Base-by-base conservation (phyloP, 805 yeast species). In the Starmerella stigmatis region DNA sequence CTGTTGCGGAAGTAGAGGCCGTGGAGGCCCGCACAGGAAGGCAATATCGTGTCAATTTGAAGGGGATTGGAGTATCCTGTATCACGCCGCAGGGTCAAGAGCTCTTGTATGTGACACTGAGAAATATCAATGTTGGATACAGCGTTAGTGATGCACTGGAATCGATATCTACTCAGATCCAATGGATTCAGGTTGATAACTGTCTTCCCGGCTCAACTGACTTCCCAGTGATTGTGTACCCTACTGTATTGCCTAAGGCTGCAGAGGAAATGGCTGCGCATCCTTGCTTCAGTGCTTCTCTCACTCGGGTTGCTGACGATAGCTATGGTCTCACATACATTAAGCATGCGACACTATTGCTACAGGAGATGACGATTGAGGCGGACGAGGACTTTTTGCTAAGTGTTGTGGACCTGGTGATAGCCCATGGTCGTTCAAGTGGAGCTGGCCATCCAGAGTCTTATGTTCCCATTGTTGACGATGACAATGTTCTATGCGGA, bases 181-280 rank as follows among this genome's bases (percentile, higher is more conserved):
- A 89, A 59, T 94, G 98, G 98, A 67, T 92, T 26, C 99, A 92
- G 62, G 71, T 89, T 39, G 98, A 92, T 61, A 89, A 92, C 57
- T 95, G 86, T 60, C 64, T 89, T 39, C 85, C 78, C 57, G 94
- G 95, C 3, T 83, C 94, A 11, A 74, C 80, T 1, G 53, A 51
- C 26, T 92, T 74, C 64, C 96, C 96, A 2, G 89, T 88, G 45
- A 69, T 92, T 11, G 52, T 92, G 9, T 94, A 85, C 60, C 99
- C 99, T 4, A 80, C 86, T 2, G 86, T 85, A 9, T 75, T 92
- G 39, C 94, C 96, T 2, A 83, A 85, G 57, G 79, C 85, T 0
- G 76, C 80, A 4, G 75, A 75, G 52, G 97, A 89, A 56, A 75
- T 86, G 75, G 81, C 79, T 45, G 78, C 72, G 41, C 97, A 89